Conservation (phyloP, 2,329 filamentous ascomycete species). For the Neophaeococcomyces mojaviensis region DNA sequence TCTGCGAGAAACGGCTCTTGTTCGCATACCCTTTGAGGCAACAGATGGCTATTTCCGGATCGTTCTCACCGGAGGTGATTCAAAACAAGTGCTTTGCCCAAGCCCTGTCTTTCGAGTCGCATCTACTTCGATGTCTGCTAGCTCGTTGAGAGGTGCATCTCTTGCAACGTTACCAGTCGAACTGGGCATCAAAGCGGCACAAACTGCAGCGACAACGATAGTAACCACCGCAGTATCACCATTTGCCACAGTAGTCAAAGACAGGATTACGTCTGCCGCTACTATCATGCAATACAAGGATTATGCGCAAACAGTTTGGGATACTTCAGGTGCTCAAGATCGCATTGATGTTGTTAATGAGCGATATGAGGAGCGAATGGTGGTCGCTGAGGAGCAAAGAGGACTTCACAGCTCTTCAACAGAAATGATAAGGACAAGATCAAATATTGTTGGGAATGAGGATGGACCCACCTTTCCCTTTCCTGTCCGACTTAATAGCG, state of each 20-base stretch:
- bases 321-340: slow-evolving; percentile 25
- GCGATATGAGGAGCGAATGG: slow-evolving; percentile 33
- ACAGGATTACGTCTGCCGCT: slow-evolving; percentile 26
- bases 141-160: slow-evolving; percentile 58
- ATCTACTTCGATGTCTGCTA: slow-evolving; percentile 55
- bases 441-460: slow-evolving; percentile 42
- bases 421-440: slow-evolving; percentile 13
- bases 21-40: slow-evolving; percentile 57
- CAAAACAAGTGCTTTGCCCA: slow-evolving; percentile 52
- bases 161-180: slow-evolving; percentile 59
- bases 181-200: slow-evolving; percentile 52
- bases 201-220: slow-evolving; percentile 29
- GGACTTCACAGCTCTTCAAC: slow-evolving; percentile 27
- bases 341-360: slow-evolving; percentile 31
- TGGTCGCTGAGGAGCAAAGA: slow-evolving; percentile 27
- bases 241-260: slow-evolving; percentile 28
- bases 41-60: slow-evolving; percentile 63
- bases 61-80: slow-evolving; percentile 49
- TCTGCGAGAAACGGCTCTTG: slow-evolving; percentile 55
- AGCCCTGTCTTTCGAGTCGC: slow-evolving; percentile 64
- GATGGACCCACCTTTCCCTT: slow-evolving; percentile 48
- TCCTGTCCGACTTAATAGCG: slow-evolving; percentile 46
- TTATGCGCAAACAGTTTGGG: slow-evolving; percentile 24
- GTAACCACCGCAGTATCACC: slow-evolving; percentile 42
- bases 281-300: slow-evolving; percentile 36